These are phyloP conservation scores for Coleophoma cylindrospora DNA, from an alignment of 2,329 filamentous ascomycete species.

Conservation along the genomic window DNA sequence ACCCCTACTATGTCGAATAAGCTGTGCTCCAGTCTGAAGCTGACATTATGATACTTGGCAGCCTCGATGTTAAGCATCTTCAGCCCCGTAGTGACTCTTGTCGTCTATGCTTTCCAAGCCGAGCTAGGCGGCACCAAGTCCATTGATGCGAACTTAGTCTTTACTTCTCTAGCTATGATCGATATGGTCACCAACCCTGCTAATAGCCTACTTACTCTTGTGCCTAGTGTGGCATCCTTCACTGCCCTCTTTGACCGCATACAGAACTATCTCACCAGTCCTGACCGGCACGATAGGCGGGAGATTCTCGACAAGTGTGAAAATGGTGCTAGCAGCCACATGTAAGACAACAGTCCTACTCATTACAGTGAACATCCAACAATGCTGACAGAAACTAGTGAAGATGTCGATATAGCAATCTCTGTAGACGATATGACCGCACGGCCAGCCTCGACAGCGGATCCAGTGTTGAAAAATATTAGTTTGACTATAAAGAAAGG, in stretches of 20 bases:
- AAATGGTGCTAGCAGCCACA: background rate
- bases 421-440: background rate
- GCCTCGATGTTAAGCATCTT: background rate
- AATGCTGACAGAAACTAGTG: background rate
- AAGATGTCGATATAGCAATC: background rate
- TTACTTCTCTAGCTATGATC: constrained; percentile 4
- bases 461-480: background rate
- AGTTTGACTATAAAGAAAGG: background rate
- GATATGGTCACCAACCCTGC: constrained; percentile 2
- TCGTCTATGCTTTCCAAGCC: constrained; percentile 3
- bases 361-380: too few relatives aligned
- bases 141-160: constrained; percentile 1
- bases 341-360: too few relatives aligned
- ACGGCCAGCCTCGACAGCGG: constrained; percentile 14
- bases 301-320: background rate
- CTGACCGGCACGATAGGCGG: background rate
- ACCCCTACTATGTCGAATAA: too few relatives aligned
- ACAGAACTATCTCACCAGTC: constrained; percentile 1
- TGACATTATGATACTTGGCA: background rate
- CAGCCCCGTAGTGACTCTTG: constrained; percentile 1
- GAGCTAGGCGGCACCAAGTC: background rate
- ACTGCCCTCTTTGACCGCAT: constrained; percentile 4
- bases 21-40: too few relatives aligned
- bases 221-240: background rate
- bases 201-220: background rate